Evolutionary conservation across 192 early-diverging fungal genomes (phyloP).

Genomic region (Backusella australiensis): DNA sequence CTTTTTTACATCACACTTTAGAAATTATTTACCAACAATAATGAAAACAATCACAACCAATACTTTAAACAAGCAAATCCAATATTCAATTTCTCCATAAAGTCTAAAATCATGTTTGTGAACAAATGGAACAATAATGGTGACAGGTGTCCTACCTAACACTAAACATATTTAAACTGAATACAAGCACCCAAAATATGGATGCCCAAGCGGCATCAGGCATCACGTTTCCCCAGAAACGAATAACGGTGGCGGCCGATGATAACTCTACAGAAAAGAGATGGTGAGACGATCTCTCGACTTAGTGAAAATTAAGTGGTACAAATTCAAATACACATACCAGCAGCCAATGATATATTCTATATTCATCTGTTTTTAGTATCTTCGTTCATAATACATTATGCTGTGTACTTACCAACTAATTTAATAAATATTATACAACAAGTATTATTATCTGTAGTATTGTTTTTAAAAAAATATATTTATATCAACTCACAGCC

Average conservation of each 20-base stretch:
- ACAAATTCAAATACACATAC: slow-evolving; percentile 13
- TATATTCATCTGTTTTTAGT: slow-evolving; percentile 4
- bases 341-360: slow-evolving; percentile 17
- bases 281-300: neutral
- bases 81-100: slow-evolving; percentile 90
- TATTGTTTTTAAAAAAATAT: too few relatives aligned
- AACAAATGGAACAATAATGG: too few relatives aligned
- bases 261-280: slow-evolving; percentile 48
- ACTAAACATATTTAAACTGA: slow-evolving; percentile 60
- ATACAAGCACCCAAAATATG: slow-evolving; percentile 56
- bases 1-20: neutral
- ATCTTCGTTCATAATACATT: neutral
- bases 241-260: slow-evolving; percentile 78
- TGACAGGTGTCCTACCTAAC: slow-evolving; percentile 15
- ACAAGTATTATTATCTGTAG: too few relatives aligned
- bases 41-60: slow-evolving; percentile 74
- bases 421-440: too few relatives aligned
- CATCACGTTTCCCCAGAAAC: slow-evolving; percentile 52
- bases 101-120: slow-evolving; percentile 33
- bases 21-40: slow-evolving; percentile 43
- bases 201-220: slow-evolving; percentile 41
- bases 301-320: neutral
- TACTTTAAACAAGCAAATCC: slow-evolving; percentile 76
- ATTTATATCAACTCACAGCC: slow-evolving; percentile 8
- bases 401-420: slow-evolving; percentile 19